Base-by-base conservation (phyloP, 345 rosid genomes). In the Cardamine resedifolia region DNA sequence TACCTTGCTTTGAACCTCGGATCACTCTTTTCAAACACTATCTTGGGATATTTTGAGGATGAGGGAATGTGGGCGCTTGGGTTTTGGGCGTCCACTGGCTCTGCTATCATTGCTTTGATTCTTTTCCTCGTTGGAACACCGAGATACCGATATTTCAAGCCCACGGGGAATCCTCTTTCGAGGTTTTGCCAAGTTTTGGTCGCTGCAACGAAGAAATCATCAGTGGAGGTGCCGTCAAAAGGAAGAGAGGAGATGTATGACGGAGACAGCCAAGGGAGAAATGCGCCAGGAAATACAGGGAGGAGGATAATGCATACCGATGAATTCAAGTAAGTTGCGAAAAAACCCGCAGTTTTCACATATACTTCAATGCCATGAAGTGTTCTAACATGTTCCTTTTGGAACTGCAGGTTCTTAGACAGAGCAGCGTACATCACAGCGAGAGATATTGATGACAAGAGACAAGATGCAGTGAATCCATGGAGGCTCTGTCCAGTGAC, bases 41-140 rank as follows among this genome's bases (percentile, higher is more conserved):
- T 96, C 52, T 68, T 96, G 57, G 88, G 97, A 5, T 96, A 96
- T 77, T 86, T 90, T 14, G 98, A 96, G 80, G 98, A 96, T 31
- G 89, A 86, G 45, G 99, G 99, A 4, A 68, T 82, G 87, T 96
- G 99, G 99, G 91, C 89, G 1, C 82, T 96, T 3, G 99, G 99
- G 9, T 96, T 96, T 65, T 96, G 98, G 99, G 88, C 43, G 0
- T 96, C 99, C 4, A 68, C 99, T 6, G 97, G 85, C 67, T 96
- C 98, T 50, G 98, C 98, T 19, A 50, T 90, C 7, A 86, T 84
- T 1, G 99, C 87, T 8, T 75, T 96, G 71, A 79, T 86, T 61
- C 70, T 96, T 75, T 96, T 96, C 81, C 85, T 96, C 0, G 81
- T 50, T 2, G 99, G 99, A 65, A 83, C 89, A 6, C 72, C 84